These are phyloP conservation scores for Trichoderma sp. DNA, from an alignment of 2,329 filamentous ascomycete genomes.

Conservation along the genomic window DNA sequence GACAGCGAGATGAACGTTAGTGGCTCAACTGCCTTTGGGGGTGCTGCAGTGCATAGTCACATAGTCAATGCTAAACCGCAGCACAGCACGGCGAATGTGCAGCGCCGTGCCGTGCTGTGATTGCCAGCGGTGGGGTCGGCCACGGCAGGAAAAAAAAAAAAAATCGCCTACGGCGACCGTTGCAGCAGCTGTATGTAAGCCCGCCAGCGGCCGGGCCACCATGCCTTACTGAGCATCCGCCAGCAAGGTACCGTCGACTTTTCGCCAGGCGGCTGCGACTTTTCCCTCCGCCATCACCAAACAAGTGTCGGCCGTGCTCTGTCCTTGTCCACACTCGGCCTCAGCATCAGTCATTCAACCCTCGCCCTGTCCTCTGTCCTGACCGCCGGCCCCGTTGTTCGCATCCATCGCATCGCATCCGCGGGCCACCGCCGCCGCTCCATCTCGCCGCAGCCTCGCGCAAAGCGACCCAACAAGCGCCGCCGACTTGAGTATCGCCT, in stretches of 20 bases:
- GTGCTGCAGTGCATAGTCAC: neutral
- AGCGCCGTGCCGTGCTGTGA: neutral
- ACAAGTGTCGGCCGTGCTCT: conserved; percentile 18
- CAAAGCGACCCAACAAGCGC: conserved; percentile 2
- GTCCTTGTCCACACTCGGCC: conserved; percentile 43
- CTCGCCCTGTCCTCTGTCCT: neutral
- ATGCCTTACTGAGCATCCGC: neutral
- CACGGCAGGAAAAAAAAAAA: neutral
- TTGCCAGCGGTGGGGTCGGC: neutral
- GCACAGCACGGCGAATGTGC: neutral
- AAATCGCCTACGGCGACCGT: neutral
- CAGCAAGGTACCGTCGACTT: conserved; percentile 22
- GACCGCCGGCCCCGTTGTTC: neutral
- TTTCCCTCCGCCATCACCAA: conserved; percentile 27
- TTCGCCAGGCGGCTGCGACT: conserved; percentile 19
- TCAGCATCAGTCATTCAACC: conserved; percentile 30
- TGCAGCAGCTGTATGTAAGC: conserved; percentile 3
- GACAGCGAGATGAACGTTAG: neutral
- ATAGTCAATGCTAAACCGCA: neutral
- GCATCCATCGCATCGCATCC: conserved; percentile 5
- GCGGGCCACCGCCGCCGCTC: conserved; percentile 22
- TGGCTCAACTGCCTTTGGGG: neutral
- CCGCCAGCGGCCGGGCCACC: neutral
- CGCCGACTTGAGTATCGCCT: conserved; percentile 20
- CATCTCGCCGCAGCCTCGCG: conserved; percentile 27